Evolutionary conservation across 1,139 yeast genomes (phyloP).

Genomic region (Blastobotrys buckinghamii): DNA sequence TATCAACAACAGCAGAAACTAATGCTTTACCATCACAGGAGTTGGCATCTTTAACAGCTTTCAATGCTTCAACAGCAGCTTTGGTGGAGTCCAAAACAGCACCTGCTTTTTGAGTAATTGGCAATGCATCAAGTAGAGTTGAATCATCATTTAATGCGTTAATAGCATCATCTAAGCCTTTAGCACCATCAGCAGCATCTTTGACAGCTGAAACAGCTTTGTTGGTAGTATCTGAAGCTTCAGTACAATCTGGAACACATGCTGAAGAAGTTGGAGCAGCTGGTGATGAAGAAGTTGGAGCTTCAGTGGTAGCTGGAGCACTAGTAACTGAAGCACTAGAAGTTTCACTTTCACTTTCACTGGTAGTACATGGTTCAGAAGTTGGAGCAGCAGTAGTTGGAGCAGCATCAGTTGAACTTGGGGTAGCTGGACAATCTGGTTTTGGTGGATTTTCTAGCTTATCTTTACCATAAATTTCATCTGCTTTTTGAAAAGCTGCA

Average conservation of each 20-base stretch:
- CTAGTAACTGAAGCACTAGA: background rate
- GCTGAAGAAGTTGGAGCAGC: conserved; percentile 10
- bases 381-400: background rate
- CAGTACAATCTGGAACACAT: conserved; percentile 2
- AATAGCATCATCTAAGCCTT: conserved; percentile 3
- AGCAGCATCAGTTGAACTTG: background rate
- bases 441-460: conserved; percentile 1
- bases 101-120: conserved; percentile 5
- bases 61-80: conserved; percentile 1
- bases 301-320: conserved; percentile 1
- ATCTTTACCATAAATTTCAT: conserved; percentile 2
- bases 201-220: background rate
- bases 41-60: background rate
- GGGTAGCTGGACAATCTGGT: conserved; percentile 4
- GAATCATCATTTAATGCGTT: background rate
- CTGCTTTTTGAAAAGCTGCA: conserved; percentile 6
- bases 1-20: background rate
- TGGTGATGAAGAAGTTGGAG: background rate
- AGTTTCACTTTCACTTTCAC: background rate
- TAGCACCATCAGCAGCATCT: background rate
- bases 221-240: background rate
- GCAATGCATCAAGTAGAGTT: conserved; percentile 6
- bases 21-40: conserved; percentile 6
- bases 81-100: conserved; percentile 6
- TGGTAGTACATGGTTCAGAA: background rate